Conservation (phyloP, 2,329 filamentous ascomycete species). For the Graphilbum ipis-grandicollis region DNA sequence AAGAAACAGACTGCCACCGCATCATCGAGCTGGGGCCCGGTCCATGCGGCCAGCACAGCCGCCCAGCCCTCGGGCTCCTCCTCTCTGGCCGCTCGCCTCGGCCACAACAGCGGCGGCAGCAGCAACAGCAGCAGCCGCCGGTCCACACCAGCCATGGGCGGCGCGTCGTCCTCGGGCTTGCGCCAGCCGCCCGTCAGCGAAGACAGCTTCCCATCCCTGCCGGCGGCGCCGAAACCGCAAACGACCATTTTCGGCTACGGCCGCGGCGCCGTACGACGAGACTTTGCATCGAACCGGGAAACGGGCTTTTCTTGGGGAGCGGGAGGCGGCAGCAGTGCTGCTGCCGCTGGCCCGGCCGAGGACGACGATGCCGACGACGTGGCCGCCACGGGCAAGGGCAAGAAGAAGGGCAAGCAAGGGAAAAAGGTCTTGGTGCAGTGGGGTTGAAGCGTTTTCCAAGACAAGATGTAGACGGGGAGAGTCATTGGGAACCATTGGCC, state of each 20-base stretch:
- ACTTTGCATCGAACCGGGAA: slow-evolving; percentile 25
- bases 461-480: too few relatives aligned
- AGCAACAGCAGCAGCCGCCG: neutral
- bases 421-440: slow-evolving; percentile 46
- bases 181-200: slow-evolving; percentile 12
- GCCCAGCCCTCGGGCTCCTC: too few relatives aligned
- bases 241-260: slow-evolving; percentile 48
- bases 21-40: slow-evolving; percentile 7
- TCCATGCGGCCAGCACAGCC: too few relatives aligned
- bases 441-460: too few relatives aligned
- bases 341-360: slow-evolving; percentile 10
- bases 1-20: neutral
- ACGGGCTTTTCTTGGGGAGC: slow-evolving; percentile 38
- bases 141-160: too few relatives aligned
- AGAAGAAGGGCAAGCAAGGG: slow-evolving; percentile 40
- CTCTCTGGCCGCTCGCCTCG: too few relatives aligned
- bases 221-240: slow-evolving; percentile 52
- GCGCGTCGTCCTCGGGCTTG: neutral
- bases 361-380: slow-evolving; percentile 14
- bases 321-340: slow-evolving; percentile 10
- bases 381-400: slow-evolving; percentile 22
- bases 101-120: neutral
- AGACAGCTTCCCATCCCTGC: slow-evolving; percentile 70
- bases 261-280: slow-evolving; percentile 33
- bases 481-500: too few relatives aligned